Evolutionary conservation across 345 rosid genomes (phyloP).

Genomic region (Corymbia maculata): DNA sequence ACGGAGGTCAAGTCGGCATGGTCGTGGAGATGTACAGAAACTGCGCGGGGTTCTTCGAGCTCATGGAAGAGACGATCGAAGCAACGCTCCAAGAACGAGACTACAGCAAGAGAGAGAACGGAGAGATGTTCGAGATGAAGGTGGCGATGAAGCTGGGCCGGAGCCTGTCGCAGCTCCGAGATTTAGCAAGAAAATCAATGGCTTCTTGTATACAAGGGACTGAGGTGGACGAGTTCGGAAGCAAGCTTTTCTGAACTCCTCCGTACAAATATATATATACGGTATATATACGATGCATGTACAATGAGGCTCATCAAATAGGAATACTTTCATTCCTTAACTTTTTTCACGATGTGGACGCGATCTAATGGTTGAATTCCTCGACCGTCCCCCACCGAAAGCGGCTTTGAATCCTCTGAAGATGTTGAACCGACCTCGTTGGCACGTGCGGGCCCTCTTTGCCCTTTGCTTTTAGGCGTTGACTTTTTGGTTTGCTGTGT

Average conservation of each 20-base stretch:
- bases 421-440: not conserved
- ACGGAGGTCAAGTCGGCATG: slow-evolving; percentile 45
- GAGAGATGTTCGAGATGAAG: slow-evolving; percentile 24
- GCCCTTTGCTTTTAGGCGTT: not conserved
- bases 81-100: slow-evolving; percentile 8
- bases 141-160: slow-evolving; percentile 36
- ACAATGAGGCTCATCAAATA: not conserved
- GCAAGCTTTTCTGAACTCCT: slow-evolving; percentile 27
- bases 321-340: not conserved
- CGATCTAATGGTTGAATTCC: not conserved
- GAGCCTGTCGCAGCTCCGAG: slow-evolving; percentile 34
- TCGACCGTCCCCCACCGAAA: not conserved
- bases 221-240: slow-evolving; percentile 24
- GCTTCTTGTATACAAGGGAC: not conserved
- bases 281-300: not conserved
- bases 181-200: slow-evolving; percentile 18
- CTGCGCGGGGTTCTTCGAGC: slow-evolving; percentile 29
- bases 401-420: not conserved
- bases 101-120: slow-evolving; percentile 19
- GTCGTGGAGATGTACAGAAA: slow-evolving; percentile 48
- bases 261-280: not conserved
- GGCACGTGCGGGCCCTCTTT: not conserved
- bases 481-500: not conserved
- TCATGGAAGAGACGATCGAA: slow-evolving; percentile 20
- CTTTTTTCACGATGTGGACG: not conserved